A percentile compares a stretch with the other conserved stretches of the same genome.
These are phyloP conservation scores for Geosmithia morbida DNA, from an alignment of 2,329 filamentous ascomycete genomes.

Conservation along the genomic window DNA sequence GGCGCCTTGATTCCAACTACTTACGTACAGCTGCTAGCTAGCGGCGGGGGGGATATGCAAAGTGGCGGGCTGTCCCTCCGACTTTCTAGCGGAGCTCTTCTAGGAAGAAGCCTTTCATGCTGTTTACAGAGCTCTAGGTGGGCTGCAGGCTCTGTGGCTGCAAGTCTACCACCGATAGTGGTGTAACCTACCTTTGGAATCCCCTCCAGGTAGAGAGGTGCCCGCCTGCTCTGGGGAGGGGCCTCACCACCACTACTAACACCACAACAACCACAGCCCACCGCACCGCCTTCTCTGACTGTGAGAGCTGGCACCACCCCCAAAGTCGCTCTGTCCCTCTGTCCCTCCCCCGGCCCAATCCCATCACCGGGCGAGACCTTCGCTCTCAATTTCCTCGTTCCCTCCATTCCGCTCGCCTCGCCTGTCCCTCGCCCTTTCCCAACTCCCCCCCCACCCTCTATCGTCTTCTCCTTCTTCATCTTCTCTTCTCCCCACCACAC, in stretches of 20 bases:
- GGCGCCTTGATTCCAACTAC: not conserved
- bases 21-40: not conserved
- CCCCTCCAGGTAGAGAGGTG: too few relatives aligned
- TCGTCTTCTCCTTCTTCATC: conserved; percentile 7
- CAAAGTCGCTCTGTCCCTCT: not conserved
- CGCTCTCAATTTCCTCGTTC: not conserved
- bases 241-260: not conserved
- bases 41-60: too few relatives aligned
- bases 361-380: not conserved
- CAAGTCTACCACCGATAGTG: too few relatives aligned
- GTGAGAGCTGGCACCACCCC: not conserved
- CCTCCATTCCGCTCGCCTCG: not conserved
- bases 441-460: not conserved
- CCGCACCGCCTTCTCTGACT: not conserved
- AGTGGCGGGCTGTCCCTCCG: too few relatives aligned
- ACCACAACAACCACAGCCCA: not conserved
- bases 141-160: too few relatives aligned
- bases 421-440: too few relatives aligned
- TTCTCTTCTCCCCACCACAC: conserved; percentile 2
- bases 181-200: too few relatives aligned
- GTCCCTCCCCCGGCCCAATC: not conserved
- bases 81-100: not conserved
- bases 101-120: not conserved
- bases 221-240: too few relatives aligned
- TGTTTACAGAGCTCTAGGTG: too few relatives aligned